Conservation (phyloP, 2,329 filamentous ascomycete genomes). For the Mycosphaerella sp. region DNA sequence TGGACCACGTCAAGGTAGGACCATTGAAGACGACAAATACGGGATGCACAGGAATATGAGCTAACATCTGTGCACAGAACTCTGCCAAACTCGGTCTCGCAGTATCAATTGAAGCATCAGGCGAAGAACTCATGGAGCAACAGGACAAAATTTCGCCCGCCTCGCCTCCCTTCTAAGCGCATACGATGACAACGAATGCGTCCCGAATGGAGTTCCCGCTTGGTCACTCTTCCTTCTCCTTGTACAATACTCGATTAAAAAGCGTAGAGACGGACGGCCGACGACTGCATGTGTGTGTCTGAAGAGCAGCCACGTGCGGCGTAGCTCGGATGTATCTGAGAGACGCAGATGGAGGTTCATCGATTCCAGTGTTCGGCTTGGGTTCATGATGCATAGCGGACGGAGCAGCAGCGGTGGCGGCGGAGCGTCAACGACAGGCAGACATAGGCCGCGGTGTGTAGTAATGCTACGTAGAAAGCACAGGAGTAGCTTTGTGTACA, state of each 20-base stretch:
- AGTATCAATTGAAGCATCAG: slow-evolving; percentile 80
- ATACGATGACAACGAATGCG: not conserved
- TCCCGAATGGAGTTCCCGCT: not conserved
- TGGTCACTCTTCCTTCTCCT: slow-evolving; percentile 19
- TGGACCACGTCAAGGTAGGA: slow-evolving; percentile 91
- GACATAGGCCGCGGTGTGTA: not conserved
- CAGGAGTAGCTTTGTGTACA: slow-evolving; percentile 8
- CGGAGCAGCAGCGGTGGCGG: not conserved
- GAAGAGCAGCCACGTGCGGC: slow-evolving; percentile 10
- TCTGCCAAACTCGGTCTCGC: slow-evolving; percentile 90
- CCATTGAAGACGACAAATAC: not conserved
- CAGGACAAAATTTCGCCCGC: slow-evolving; percentile 51
- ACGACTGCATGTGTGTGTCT: slow-evolving; percentile 4
- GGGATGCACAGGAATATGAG: too few relatives aligned
- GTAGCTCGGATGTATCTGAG: not conserved
- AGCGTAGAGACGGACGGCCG: not conserved
- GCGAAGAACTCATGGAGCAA: slow-evolving; percentile 81
- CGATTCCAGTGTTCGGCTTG: not conserved
- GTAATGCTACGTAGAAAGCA: slow-evolving; percentile 11
- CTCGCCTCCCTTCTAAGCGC: slow-evolving; percentile 30
- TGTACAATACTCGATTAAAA: slow-evolving; percentile 20
- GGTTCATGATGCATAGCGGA: slow-evolving; percentile 4
- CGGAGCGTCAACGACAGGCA: slow-evolving; percentile 1
- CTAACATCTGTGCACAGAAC: slow-evolving; percentile 54
- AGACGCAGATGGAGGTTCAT: not conserved